Evolutionary conservation across 2,329 filamentous ascomycete genomes (phyloP).

Genomic region (Allantophomopsis cytisporea): DNA sequence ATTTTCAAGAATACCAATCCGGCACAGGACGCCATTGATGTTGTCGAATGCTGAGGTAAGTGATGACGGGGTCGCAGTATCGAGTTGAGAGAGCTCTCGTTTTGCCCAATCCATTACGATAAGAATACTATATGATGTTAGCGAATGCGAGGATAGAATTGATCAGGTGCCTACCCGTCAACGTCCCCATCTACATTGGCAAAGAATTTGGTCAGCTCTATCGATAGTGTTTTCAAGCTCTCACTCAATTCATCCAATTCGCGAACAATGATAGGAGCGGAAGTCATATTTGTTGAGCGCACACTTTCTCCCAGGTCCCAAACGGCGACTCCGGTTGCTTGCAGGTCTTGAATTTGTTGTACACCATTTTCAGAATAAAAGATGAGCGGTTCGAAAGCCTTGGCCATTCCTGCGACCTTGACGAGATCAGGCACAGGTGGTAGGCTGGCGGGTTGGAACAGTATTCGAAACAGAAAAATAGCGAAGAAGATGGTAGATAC

Average conservation of each 20-base stretch:
- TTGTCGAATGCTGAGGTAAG: constrained; percentile 69
- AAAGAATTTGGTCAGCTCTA: constrained; percentile 85
- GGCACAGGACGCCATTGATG: constrained; percentile 62
- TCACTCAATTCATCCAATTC: constrained; percentile 80
- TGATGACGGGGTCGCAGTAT: constrained; percentile 43
- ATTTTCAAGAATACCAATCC: constrained; percentile 45
- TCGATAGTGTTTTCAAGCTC: constrained; percentile 68
- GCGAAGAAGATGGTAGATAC: constrained; percentile 48
- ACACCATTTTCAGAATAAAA: constrained; percentile 89
- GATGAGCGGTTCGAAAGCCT: constrained; percentile 86
- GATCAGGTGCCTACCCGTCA: constrained; percentile 45
- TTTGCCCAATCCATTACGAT: constrained; percentile 95
- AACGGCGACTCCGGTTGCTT: constrained; percentile 83
- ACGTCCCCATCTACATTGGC: constrained; percentile 88
- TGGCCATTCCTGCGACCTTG: constrained; percentile 79
- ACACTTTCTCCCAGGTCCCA: constrained; percentile 93
- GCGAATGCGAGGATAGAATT: constrained; percentile 2
- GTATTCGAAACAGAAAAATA: constrained; percentile 46
- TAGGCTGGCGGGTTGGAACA: constrained; percentile 54
- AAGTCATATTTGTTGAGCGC: constrained; percentile 80
- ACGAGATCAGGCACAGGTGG: constrained; percentile 71
- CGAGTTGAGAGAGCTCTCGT: constrained; percentile 64
- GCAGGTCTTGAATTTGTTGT: constrained; percentile 72
- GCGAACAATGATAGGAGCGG: constrained; percentile 70
- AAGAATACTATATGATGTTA: constrained; percentile 46